Percentiles rank a stretch among this genome's conserved stretches.
phyloP scores from a whole-genome alignment of 768 basidiomycete genomes.

The Auricularia sp. region DNA sequence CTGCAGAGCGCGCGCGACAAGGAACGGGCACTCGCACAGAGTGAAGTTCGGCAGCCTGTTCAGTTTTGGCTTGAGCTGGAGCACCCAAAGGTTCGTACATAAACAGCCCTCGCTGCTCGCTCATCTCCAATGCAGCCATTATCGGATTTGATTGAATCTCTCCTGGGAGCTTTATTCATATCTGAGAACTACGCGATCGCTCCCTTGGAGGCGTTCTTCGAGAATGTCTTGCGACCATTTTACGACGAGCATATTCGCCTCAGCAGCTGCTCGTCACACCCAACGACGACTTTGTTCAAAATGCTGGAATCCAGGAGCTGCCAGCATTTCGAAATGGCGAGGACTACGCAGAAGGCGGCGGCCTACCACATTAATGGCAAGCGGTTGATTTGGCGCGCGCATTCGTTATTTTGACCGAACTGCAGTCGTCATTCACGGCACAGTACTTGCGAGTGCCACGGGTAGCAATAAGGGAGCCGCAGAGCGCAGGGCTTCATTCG shows the following conservation, averaged over 20 bases:
- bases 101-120: not conserved
- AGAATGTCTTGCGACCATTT: constrained; percentile 63
- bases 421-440: constrained; percentile 59
- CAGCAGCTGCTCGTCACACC: constrained; percentile 65
- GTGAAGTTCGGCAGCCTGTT: constrained; percentile 43
- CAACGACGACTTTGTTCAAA: constrained; percentile 66
- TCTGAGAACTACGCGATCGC: constrained; percentile 58
- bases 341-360: constrained; percentile 28
- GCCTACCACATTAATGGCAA: constrained; percentile 24
- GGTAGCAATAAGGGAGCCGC: constrained; percentile 45
- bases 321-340: constrained; percentile 50
- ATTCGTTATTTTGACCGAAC: constrained; percentile 14
- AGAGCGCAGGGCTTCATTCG: constrained; percentile 48
- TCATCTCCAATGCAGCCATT: constrained; percentile 40
- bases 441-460: constrained; percentile 48
- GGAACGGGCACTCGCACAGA: constrained; percentile 37
- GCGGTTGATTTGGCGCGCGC: constrained; percentile 30
- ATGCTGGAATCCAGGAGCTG: constrained; percentile 65
- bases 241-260: constrained; percentile 67
- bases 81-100: constrained; percentile 58
- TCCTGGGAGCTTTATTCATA: constrained; percentile 70
- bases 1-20: constrained; percentile 34
- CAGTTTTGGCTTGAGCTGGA: constrained; percentile 75
- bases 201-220: constrained; percentile 57
- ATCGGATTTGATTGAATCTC: constrained; percentile 72